A percentile compares a stretch with the other conserved stretches of the same genome.
Evolutionary conservation across 1,284 basidiomycete species (phyloP).

Genomic region (Trichosporon sp.): DNA sequence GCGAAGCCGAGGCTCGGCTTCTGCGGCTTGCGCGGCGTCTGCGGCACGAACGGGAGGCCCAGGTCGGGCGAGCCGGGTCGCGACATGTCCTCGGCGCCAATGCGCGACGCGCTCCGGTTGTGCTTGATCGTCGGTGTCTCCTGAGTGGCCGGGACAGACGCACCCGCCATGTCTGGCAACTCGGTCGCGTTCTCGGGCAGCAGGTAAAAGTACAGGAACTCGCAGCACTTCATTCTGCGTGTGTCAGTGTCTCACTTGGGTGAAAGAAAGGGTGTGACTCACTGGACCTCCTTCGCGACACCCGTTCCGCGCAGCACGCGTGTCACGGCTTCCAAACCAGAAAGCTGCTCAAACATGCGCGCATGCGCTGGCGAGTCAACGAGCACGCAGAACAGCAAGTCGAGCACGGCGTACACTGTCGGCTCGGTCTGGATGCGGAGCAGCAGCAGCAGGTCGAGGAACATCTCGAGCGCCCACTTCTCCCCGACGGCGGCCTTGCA

Average conservation of each 20-base stretch:
- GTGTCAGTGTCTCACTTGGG: neutral
- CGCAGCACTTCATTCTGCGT: conserved; percentile 81
- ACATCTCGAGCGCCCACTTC: conserved; percentile 60
- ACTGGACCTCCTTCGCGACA: conserved; percentile 78
- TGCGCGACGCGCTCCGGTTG: conserved; percentile 8
- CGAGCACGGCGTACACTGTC: conserved; percentile 63
- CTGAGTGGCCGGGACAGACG: neutral
- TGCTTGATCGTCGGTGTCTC: neutral
- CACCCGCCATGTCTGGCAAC: conserved; percentile 6
- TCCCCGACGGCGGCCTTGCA: conserved; percentile 69
- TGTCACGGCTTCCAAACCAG: conserved; percentile 72
- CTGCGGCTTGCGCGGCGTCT: conserved; percentile 39
- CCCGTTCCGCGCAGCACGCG: conserved; percentile 74
- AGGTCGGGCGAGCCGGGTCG: conserved; percentile 12
- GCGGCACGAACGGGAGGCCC: conserved; percentile 41
- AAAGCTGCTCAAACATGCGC: conserved; percentile 67
- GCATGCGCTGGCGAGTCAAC: conserved; percentile 71
- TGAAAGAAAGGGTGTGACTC: too few species aligned
- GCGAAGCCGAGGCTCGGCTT: conserved; percentile 41
- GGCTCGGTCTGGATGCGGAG: conserved; percentile 35
- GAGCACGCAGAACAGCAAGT: conserved; percentile 74
- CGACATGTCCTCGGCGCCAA: conserved; percentile 1
- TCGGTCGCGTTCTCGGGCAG: conserved; percentile 60
- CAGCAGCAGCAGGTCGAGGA: conserved; percentile 41
- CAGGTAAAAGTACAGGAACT: conserved; percentile 87